phyloP scores from a whole-genome alignment of 331 rosid species.

The Phaseolus coccineus region DNA sequence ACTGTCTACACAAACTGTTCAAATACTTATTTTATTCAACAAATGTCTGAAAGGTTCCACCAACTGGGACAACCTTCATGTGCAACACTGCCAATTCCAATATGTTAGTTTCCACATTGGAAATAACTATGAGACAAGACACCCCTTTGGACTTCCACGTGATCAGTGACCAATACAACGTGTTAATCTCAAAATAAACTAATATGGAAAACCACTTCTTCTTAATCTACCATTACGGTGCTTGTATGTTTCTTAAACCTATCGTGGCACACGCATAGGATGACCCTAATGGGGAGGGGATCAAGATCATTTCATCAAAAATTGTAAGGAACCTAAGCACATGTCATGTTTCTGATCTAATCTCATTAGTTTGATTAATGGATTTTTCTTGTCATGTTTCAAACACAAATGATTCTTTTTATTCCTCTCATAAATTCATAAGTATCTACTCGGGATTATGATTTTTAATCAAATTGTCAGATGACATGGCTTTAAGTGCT shows the following conservation, averaged over 20 bases:
- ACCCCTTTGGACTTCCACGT: slow-evolving; percentile 54
- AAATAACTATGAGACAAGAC: slow-evolving; percentile 46
- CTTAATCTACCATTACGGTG: slow-evolving; percentile 35
- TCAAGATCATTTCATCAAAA: slow-evolving; percentile 29
- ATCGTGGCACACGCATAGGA: slow-evolving; percentile 32
- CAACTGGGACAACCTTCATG: slow-evolving; percentile 53
- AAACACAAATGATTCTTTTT: slow-evolving; percentile 40
- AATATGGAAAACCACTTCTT: not conserved
- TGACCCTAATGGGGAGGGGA: slow-evolving; percentile 26
- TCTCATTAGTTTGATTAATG: slow-evolving; percentile 41
- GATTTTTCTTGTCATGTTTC: slow-evolving; percentile 25
- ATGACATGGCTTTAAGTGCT: slow-evolving; percentile 41
- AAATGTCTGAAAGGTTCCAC: slow-evolving; percentile 52
- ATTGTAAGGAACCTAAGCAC: slow-evolving; percentile 55
- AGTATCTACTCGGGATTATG: slow-evolving; percentile 54
- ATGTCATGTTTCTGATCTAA: slow-evolving; percentile 60
- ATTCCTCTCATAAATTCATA: slow-evolving; percentile 38
- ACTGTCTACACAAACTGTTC: slow-evolving; percentile 48
- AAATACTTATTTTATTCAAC: slow-evolving; percentile 36
- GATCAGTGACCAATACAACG: slow-evolving; percentile 42
- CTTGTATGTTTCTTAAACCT: slow-evolving; percentile 41
- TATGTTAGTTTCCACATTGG: slow-evolving; percentile 38
- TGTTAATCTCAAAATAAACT: slow-evolving; percentile 34
- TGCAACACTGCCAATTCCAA: slow-evolving; percentile 53
- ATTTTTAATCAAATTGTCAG: slow-evolving; percentile 41